Evolutionary conservation across 176 grass and related monocot species (phyloP), one percentile per base, ranked within the genome.

Genomic region (Avena atlantica): DNA sequence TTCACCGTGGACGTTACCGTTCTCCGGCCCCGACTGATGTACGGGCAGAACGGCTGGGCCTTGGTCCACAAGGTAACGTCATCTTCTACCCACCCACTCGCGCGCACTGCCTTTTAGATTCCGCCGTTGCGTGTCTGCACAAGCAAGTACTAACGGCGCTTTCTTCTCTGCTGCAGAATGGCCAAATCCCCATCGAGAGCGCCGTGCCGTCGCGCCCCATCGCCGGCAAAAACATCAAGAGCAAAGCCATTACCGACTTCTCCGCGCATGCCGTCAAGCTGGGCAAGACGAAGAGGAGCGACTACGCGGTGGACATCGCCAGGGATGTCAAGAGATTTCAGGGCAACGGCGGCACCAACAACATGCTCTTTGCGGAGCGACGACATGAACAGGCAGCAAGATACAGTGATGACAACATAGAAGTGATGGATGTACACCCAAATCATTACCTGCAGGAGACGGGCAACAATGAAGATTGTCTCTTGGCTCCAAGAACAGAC

Each of bases 11-110:
- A 55, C 17, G 8, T 15, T 37, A 24, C 25, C 9, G 61, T 2
- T 15, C 70, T 93, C 65, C 85, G 85, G 31, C 25, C 72, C 47
- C 27, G 79, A 1, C 89, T 74, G 60, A 36, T 56, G 3, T 76
- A 27, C 14, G 62, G 82, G 0, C 76, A 88, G 53, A 29, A 90
- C 65, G 76, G 86, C 74, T 97, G 92, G 94, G 63, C 85, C 76
- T 15, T 68, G 29, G 50, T 89, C 42, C 90, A 87, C 29, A 93
- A 93, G 81, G 94, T 96, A 85, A 34, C 31, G 31, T 34, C 31
- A 34, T 40, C 37, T 40, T 0, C 37, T 40, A 40, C 37, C 37
- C 1, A 40, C 6, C 37, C 37, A 5, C 29, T 1, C 29, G 29
- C 29, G 29, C 29, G 29, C 29, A 1, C 29, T 1, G 29, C 29